Evolutionary conservation across 768 basidiomycete species (phyloP), one percentile per base, ranked within the genome.

Genomic region (Serendipita sp.): DNA sequence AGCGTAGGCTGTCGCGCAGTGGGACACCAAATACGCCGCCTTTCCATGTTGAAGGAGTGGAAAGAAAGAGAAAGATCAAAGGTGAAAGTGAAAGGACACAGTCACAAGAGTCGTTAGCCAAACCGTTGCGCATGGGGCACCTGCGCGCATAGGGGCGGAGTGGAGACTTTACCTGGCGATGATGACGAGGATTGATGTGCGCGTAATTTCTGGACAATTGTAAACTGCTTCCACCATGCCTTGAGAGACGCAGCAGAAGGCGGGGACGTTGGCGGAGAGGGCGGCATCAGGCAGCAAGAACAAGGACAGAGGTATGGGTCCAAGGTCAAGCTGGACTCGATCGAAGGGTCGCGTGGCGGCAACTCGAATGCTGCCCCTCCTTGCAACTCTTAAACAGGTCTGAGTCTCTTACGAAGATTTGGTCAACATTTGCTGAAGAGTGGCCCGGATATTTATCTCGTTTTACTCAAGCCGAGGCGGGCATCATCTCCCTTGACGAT

Each of bases 211-310:
- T 86, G 85, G 1, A 78, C 76, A 64, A 82, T 79, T 2, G 81
- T 82, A 67, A 91, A 88, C 66, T 83, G 81, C 50, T 81, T 79
- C 85, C 89, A 89, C 89, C 90, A 92, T 9, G 88, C 80, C 74
- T 83, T 86, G 58, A 88, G 80, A 64, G 74, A 81, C 0, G 82
- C 80, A 65, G 78, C 84, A 3, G 67, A 62, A 2, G 69, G 69
- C 9, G 65, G 62, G 33, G 68, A 53, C 24, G 53, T 34, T 24
- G 53, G 53, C 33, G 53, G 53, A 24, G 53, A 34, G 31, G 53
- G 24, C 26, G 53, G 53, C 24, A 34, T 28, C 45, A 50, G 20
- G 20, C 20, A 9, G 20, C 45, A 28, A 20, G 28, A 28, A 28
- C 45, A 50, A 28, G 45, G 20, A 50, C 20, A 28, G 45, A 20